Percentiles rank a stretch among this genome's conserved stretches.
These are phyloP conservation scores for Russula dissimulans DNA, from an alignment of 768 basidiomycete species.

Conservation along the genomic window DNA sequence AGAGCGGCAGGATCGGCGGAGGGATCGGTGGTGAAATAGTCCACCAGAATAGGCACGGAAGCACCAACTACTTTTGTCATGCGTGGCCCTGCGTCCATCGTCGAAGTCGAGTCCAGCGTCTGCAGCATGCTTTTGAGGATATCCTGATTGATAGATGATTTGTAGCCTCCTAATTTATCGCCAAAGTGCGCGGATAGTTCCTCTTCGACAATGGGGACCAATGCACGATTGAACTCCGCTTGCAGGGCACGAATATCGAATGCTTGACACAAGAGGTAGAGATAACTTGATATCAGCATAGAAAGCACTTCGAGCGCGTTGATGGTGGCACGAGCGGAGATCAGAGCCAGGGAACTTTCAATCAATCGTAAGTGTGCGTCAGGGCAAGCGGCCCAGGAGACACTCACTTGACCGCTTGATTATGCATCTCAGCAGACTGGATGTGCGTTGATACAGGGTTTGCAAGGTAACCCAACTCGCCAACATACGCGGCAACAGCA, in stretches of 20 bases:
- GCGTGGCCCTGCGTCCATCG: constrained; percentile 59
- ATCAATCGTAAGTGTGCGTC: constrained; percentile 6
- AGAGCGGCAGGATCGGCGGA: constrained; percentile 21
- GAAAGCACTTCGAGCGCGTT: constrained; percentile 71
- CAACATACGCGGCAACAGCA: constrained; percentile 69
- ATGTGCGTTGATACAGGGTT: constrained; percentile 79
- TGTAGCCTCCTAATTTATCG: constrained; percentile 29
- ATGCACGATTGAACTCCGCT: constrained; percentile 45
- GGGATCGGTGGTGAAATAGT: constrained; percentile 35
- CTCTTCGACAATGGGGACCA: constrained; percentile 39
- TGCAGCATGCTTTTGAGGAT: constrained; percentile 39
- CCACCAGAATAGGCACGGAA: constrained; percentile 51
- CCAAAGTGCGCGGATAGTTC: constrained; percentile 42
- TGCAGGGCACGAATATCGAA: constrained; percentile 75
- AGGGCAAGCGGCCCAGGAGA: not conserved
- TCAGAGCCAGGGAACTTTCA: constrained; percentile 62
- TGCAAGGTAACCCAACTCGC: constrained; percentile 75
- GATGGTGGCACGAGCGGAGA: constrained; percentile 74
- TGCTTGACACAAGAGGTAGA: constrained; percentile 78
- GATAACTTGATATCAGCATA: constrained; percentile 62
- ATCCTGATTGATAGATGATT: constrained; percentile 28
- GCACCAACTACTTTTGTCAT: constrained; percentile 66
- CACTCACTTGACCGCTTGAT: constrained; percentile 81
- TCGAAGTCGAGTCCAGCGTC: constrained; percentile 54
- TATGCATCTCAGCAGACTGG: constrained; percentile 87